These are phyloP conservation scores for Epichloe baconii DNA, from an alignment of 2,329 filamentous ascomycete species.

Conservation along the genomic window DNA sequence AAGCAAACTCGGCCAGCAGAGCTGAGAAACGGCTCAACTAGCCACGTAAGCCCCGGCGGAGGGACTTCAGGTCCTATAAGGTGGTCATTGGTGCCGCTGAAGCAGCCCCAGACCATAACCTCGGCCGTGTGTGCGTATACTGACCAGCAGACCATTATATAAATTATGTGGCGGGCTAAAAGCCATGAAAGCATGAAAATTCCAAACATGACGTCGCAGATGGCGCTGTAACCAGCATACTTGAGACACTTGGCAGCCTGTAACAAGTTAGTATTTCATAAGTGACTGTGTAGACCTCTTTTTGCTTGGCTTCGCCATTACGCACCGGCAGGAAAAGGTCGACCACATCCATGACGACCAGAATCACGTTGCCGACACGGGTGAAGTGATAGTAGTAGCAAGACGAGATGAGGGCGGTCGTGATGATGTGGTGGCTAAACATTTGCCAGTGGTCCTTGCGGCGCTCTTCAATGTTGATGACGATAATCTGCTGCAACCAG, in stretches of 20 bases:
- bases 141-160: conserved; percentile 69
- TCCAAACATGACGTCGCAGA: conserved; percentile 76
- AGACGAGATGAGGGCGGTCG: conserved; percentile 62
- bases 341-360: conserved; percentile 87
- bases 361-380: conserved; percentile 75
- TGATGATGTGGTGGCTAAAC: conserved; percentile 93
- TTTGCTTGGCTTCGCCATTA: not conserved
- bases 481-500: conserved; percentile 87
- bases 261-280: not conserved
- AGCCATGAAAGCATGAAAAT: conserved; percentile 82
- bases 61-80: conserved; percentile 39
- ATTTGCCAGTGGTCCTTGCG: conserved; percentile 95
- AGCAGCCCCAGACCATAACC: conserved; percentile 58
- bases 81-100: conserved; percentile 42
- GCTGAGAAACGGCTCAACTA: conserved; percentile 62
- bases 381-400: conserved; percentile 83
- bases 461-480: conserved; percentile 87
- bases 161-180: conserved; percentile 67
- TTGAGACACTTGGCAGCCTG: conserved; percentile 88
- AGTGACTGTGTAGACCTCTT: no score
- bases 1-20: conserved; percentile 67
- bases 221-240: conserved; percentile 62
- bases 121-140: conserved; percentile 54
- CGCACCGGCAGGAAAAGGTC: conserved; percentile 78
- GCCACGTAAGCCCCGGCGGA: conserved; percentile 42